Percentiles rank a stretch among this genome's conserved stretches.
phyloP scores from a whole-genome alignment of 2,329 filamentous ascomycete genomes.

The Chrysoporthe deuterocubensis region DNA sequence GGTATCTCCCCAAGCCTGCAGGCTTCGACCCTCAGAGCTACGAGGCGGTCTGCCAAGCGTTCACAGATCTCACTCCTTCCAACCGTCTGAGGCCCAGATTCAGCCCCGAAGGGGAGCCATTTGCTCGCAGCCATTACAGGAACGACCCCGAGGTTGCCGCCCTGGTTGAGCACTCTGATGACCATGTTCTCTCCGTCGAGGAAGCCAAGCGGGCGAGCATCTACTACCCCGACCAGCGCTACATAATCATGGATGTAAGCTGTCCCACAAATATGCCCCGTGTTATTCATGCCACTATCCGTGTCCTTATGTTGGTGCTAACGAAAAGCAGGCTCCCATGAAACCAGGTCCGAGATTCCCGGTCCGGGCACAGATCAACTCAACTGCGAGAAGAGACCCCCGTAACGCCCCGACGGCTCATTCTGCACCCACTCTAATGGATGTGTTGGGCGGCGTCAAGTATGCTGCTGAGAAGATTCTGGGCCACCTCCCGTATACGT shows the following conservation, averaged over 20 bases:
- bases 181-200: background rate
- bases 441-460: background rate
- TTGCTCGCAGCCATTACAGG: background rate
- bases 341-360: background rate
- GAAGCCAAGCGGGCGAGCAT: background rate
- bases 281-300: too few relatives aligned
- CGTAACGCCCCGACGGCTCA: background rate
- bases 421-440: background rate
- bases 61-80: background rate
- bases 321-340: background rate
- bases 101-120: too few relatives aligned
- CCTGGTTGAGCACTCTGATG: background rate
- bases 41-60: conserved; percentile 4
- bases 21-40: background rate
- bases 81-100: background rate
- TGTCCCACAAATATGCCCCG: background rate
- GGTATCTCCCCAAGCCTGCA: background rate
- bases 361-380: background rate
- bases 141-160: background rate
- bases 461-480: conserved; percentile 8
- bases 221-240: conserved; percentile 13
- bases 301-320: background rate
- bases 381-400: background rate
- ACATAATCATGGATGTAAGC: conserved; percentile 17
- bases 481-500: conserved; percentile 8